Evolutionary conservation across 345 rosid genomes (phyloP).

Genomic region (Capsella bursapastoris): DNA sequence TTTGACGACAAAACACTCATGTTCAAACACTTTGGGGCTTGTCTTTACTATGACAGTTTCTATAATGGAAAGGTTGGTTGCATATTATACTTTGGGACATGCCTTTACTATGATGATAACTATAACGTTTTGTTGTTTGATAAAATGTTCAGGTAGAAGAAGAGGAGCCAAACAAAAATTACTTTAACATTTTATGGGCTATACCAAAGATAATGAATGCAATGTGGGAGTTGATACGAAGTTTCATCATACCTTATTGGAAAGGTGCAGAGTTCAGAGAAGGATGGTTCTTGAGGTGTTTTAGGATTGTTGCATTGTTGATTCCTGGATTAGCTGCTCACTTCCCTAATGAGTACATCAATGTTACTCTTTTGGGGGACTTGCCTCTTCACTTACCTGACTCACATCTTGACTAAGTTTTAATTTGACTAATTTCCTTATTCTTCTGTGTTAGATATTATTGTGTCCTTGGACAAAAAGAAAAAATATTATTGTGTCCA

Average conservation of each 20-base stretch:
- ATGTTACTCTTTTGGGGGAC: constrained; percentile 54
- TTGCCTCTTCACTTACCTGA: constrained; percentile 12
- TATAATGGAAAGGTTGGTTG: constrained; percentile 50
- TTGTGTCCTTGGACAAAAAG: no score
- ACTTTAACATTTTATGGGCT: constrained; percentile 53
- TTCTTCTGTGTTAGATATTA: no score
- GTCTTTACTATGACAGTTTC: constrained; percentile 52
- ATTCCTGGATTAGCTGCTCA: constrained; percentile 73
- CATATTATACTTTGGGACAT: no score
- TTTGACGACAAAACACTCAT: constrained; percentile 52
- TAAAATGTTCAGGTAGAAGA: constrained; percentile 47
- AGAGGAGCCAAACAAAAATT: constrained; percentile 78
- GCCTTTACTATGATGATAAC: background rate
- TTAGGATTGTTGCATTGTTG: constrained; percentile 53
- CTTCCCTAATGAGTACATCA: constrained; percentile 60
- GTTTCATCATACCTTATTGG: constrained; percentile 52
- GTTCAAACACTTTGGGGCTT: constrained; percentile 55
- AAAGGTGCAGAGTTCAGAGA: constrained; percentile 58
- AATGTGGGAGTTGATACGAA: constrained; percentile 64
- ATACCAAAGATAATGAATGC: constrained; percentile 57
- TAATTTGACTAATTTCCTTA: no score
- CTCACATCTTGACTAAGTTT: constrained; percentile 1
- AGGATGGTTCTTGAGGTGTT: constrained; percentile 52
- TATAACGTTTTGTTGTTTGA: background rate
- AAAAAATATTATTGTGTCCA: no score